Base-by-base conservation (phyloP, 1,139 yeast species). In the Blastobotrys raffinosifermentans region DNA sequence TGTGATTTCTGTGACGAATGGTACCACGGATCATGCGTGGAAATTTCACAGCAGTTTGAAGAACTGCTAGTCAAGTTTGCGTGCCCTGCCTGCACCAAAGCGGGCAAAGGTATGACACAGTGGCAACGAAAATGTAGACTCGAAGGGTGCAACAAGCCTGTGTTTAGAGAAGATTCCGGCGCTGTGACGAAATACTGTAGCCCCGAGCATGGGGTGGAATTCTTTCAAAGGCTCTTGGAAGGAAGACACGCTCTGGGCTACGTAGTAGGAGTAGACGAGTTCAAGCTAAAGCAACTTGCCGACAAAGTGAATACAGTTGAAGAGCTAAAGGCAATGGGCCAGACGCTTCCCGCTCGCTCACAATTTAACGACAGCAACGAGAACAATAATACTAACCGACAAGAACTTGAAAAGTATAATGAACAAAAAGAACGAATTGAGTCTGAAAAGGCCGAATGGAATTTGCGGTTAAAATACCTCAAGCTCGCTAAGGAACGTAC, bases 1-100 rank as follows among this genome's bases (percentile, higher is more conserved):
- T 89, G 97, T 57, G 96, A 87, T 57, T 89, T 86, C 5, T 89
- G 97, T 61, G 96, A 87, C 54, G 95, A 85, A 47, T 89, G 97
- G 97, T 89, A 72, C 55, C 96, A 89, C 60, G 85, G 89, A 57
- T 67, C 66, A 34, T 89, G 96, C 54, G 75, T 87, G 70, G 71
- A 71, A 43, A 57, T 87, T 32, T 67, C 77, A 34, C 61, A 60
- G n/a, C 60, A 65, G 29, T 73, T 72, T 52, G 72, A 75, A 38
- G 67, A 70, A 31, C 64, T 87, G 38, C 77, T 87, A 6, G 70
- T 74, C 33, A 73, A 72, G 41, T 89, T 73, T 54, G 81, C 67
- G 52, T 89, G 97, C 54, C 82, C 83, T 11, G 75, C 77, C 43
- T 89, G 97, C 57, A 72, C 70, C 34, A 70, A 74, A 57, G 69